Evolutionary conservation across 2,329 filamentous ascomycete species (phyloP).

Genomic region (Pezicula rhizophila): DNA sequence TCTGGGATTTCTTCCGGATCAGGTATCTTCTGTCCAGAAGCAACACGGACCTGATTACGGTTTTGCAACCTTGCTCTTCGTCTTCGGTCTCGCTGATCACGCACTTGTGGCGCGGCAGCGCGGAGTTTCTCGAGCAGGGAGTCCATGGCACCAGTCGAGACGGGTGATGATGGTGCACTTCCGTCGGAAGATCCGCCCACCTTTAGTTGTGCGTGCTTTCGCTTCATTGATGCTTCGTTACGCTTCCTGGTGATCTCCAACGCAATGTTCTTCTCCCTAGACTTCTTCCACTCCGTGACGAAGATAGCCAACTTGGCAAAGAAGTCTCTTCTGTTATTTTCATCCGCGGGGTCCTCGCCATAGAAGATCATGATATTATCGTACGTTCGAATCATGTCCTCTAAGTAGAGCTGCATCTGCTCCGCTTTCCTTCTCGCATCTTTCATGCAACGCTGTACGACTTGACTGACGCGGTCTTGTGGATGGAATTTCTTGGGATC

Average conservation of each 20-base stretch:
- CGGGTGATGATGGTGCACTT: constrained; percentile 54
- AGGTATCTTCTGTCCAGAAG: constrained; percentile 83
- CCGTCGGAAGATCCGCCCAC: constrained; percentile 34
- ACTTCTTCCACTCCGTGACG: constrained; percentile 92
- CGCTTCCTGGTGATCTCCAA: constrained; percentile 77
- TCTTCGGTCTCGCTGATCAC: constrained; percentile 83
- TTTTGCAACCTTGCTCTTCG: constrained; percentile 86
- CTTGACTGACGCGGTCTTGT: constrained; percentile 85
- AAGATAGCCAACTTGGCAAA: constrained; percentile 90
- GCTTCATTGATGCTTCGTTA: constrained; percentile 88
- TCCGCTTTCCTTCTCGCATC: constrained; percentile 93
- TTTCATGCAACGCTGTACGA: constrained; percentile 93
- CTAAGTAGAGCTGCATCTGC: constrained; percentile 87
- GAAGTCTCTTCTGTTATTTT: constrained; percentile 90
- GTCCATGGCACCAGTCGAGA: constrained; percentile 88
- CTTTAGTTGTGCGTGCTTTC: constrained; percentile 71
- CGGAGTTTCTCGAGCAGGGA: constrained; percentile 89
- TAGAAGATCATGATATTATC: constrained; percentile 96
- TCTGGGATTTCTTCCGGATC: constrained; percentile 61
- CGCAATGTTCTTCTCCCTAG: constrained; percentile 81
- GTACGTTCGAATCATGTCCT: constrained; percentile 86
- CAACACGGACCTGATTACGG: constrained; percentile 80
- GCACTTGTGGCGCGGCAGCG: constrained; percentile 81
- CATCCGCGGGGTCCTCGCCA: constrained; percentile 86
- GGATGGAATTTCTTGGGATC: constrained; percentile 98